Percentiles rank a stretch among this genome's conserved stretches.
Conservation (phyloP, 2,329 filamentous ascomycete species). For the Colletotrichum somersetense region DNA sequence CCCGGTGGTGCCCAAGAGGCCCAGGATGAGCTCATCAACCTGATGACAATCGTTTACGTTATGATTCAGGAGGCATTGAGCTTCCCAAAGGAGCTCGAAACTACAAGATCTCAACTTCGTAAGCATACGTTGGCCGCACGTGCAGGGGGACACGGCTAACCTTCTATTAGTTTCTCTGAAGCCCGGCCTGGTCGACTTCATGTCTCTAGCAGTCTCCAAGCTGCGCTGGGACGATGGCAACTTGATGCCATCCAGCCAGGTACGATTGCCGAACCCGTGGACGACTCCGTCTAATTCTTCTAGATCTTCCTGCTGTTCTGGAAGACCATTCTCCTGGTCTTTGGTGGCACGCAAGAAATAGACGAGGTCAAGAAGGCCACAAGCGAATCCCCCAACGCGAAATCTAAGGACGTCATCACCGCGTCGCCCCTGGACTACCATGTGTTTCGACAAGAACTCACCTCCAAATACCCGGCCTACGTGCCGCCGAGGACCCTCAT, state of each 20-base stretch:
- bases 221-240: constrained; percentile 80
- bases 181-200: constrained; percentile 77
- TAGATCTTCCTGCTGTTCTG: constrained; percentile 86
- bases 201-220: constrained; percentile 77
- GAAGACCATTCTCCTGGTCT: constrained; percentile 89
- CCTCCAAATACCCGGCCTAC: constrained; percentile 97
- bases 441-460: constrained; percentile 95
- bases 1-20: constrained; percentile 61
- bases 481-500: constrained; percentile 87
- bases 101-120: constrained; percentile 64
- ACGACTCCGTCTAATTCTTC: constrained; percentile 43
- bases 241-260: constrained; percentile 71
- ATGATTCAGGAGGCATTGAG: constrained; percentile 68
- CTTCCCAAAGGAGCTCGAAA: constrained; percentile 62
- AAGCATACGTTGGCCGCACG: constrained; percentile 48
- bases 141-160: constrained; percentile 43
- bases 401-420: constrained; percentile 83
- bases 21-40: constrained; percentile 71
- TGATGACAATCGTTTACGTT: constrained; percentile 74
- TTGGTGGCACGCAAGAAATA: constrained; percentile 83
- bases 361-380: constrained; percentile 80
- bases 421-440: constrained; percentile 97
- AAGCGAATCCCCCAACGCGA: constrained; percentile 69
- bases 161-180: constrained; percentile 64
- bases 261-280: constrained; percentile 55